These are phyloP conservation scores for Microcyclospora tardicrescens DNA, from an alignment of 2,329 filamentous ascomycete genomes.

Conservation along the genomic window DNA sequence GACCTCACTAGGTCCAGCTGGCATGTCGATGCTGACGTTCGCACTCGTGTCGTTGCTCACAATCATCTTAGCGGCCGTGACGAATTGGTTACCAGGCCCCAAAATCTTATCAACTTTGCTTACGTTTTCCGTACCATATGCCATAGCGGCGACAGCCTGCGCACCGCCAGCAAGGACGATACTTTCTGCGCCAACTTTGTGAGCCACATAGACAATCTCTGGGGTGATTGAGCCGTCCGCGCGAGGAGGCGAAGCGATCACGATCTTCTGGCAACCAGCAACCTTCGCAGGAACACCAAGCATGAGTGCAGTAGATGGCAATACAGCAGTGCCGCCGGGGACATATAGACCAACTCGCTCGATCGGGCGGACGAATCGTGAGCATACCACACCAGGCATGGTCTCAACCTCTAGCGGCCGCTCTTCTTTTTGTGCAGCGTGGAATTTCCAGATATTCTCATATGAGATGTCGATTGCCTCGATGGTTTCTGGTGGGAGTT, in stretches of 20 bases:
- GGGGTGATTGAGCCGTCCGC: conserved; percentile 83
- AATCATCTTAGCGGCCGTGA: conserved; percentile 96
- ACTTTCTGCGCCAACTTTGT: conserved; percentile 91
- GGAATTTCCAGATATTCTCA: conserved; percentile 89
- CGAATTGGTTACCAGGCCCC: conserved; percentile 94
- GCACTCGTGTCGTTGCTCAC: conserved; percentile 96
- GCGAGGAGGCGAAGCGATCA: conserved; percentile 82
- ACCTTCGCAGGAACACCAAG: conserved; percentile 96
- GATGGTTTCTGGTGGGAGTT: conserved; percentile 68
- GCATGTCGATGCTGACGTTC: conserved; percentile 95
- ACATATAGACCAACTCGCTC: conserved; percentile 95
- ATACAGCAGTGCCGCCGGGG: conserved; percentile 89
- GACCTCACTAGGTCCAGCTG: conserved; percentile 89
- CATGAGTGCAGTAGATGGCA: conserved; percentile 95
- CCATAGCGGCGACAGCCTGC: conserved; percentile 91
- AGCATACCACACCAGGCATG: conserved; percentile 94
- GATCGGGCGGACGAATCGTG: conserved; percentile 81
- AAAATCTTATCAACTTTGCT: conserved; percentile 98
- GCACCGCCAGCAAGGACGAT: conserved; percentile 93
- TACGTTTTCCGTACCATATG: conserved; percentile 89
- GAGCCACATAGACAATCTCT: conserved; percentile 92
- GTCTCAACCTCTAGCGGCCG: conserved; percentile 80
- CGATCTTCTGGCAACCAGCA: conserved; percentile 87
- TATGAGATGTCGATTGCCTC: conserved; percentile 88
- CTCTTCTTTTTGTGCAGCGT: conserved; percentile 77